Conservation (phyloP, 1,284 basidiomycete species). For the Irpex lacteus region DNA sequence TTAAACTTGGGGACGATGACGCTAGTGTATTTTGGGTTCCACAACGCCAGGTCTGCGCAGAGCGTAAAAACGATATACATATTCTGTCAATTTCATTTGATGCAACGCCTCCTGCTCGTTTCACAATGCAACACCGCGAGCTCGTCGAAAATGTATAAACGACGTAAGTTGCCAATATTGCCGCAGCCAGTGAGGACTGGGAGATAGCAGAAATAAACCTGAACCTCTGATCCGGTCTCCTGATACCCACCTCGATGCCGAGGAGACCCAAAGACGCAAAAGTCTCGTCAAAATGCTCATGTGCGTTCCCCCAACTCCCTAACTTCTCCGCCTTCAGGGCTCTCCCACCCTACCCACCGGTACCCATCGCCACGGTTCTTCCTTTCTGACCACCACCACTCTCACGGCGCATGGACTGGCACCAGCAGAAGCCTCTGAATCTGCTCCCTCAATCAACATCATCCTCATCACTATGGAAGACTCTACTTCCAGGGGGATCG, state of each 20-base stretch:
- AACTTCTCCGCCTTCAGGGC: background rate
- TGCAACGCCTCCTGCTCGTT: background rate
- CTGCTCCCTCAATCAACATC: too few relatives aligned
- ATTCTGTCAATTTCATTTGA: background rate
- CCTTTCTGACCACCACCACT: constrained; percentile 5
- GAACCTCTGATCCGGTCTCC: background rate
- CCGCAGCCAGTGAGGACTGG: too few relatives aligned
- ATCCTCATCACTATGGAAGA: background rate
- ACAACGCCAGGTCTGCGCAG: background rate
- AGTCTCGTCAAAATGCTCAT: background rate
- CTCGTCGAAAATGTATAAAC: background rate
- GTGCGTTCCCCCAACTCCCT: background rate
- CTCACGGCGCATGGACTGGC: constrained; percentile 1
- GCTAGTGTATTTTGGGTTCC: background rate
- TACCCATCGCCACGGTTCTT: background rate
- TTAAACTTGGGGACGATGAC: background rate
- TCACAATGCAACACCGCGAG: background rate
- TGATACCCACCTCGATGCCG: background rate
- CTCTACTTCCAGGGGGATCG: background rate
- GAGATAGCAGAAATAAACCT: too few relatives aligned
- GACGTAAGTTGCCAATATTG: too few relatives aligned
- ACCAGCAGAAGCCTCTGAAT: background rate
- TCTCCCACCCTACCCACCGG: background rate
- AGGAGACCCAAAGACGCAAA: background rate
- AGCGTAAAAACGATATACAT: too few relatives aligned